Evolutionary conservation across 495 filamentous ascomycete species (phyloP).

Genomic region (Jackrogersella minutella): DNA sequence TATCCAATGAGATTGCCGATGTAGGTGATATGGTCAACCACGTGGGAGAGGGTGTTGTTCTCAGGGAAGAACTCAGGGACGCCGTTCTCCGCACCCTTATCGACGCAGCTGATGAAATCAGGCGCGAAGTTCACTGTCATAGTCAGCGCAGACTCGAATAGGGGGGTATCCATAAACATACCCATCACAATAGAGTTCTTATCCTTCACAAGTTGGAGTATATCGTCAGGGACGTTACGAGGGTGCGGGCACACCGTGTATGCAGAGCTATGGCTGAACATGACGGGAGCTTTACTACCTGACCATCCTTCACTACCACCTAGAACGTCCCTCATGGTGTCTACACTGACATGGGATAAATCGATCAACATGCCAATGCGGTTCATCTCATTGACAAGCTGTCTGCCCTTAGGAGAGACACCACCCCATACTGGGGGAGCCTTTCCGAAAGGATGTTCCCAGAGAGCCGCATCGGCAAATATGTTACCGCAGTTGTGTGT

Average conservation of each 20-base stretch:
- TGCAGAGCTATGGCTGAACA: slow-evolving; percentile 76
- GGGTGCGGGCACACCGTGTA: slow-evolving; percentile 73
- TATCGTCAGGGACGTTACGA: slow-evolving; percentile 76
- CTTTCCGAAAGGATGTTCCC: slow-evolving; percentile 53
- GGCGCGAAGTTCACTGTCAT: slow-evolving; percentile 69
- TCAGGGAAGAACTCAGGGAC: slow-evolving; percentile 63
- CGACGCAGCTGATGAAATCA: slow-evolving; percentile 76
- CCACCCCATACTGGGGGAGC: slow-evolving; percentile 66
- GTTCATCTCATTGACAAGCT: slow-evolving; percentile 80
- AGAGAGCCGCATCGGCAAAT: slow-evolving; percentile 85
- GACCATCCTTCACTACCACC: slow-evolving; percentile 55
- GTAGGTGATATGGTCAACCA: slow-evolving; percentile 76
- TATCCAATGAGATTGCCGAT: slow-evolving; percentile 75
- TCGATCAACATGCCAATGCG: slow-evolving; percentile 82
- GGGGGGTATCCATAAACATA: slow-evolving; percentile 5
- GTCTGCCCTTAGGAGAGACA: slow-evolving; percentile 71
- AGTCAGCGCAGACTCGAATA: slow-evolving; percentile 16
- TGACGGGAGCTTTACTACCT: slow-evolving; percentile 70
- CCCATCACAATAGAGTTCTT: slow-evolving; percentile 75
- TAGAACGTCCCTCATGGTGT: slow-evolving; percentile 75
- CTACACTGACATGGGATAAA: slow-evolving; percentile 70
- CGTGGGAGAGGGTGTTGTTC: slow-evolving; percentile 79
- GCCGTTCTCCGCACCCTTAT: slow-evolving; percentile 65
- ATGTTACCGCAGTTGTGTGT: slow-evolving; percentile 94
- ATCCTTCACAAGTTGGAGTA: slow-evolving; percentile 68